Percentiles rank a stretch among this genome's conserved stretches.
Evolutionary conservation across 495 filamentous ascomycete genomes (phyloP).

Genomic region (Daldinia loculata): DNA sequence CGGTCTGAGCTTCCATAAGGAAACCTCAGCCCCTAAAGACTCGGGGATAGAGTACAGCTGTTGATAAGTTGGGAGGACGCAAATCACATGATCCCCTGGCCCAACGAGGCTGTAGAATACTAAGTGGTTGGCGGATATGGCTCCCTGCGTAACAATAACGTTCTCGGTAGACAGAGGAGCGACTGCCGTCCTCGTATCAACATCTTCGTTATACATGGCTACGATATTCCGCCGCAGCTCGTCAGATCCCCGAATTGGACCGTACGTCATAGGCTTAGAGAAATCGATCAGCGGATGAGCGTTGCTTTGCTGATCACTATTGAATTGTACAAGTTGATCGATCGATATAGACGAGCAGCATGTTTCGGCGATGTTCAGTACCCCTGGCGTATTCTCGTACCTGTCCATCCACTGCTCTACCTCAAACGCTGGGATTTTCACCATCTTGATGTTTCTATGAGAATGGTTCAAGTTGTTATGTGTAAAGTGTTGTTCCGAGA

Average conservation of each 20-base stretch:
- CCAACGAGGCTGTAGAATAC: conserved; percentile 77
- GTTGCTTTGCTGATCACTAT: conserved; percentile 56
- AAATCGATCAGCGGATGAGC: conserved; percentile 43
- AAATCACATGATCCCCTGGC: conserved; percentile 87
- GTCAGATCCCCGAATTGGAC: conserved; percentile 73
- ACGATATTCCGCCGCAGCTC: conserved; percentile 70
- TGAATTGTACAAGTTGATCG: conserved; percentile 70
- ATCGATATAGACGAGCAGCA: conserved; percentile 85
- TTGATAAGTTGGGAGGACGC: conserved; percentile 90
- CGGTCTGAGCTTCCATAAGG: conserved; percentile 76
- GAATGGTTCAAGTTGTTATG: neutral
- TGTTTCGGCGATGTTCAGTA: conserved; percentile 87
- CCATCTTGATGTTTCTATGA: conserved; percentile 59
- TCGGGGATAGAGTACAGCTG: conserved; percentile 82
- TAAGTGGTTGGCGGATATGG: conserved; percentile 85
- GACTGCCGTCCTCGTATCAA: conserved; percentile 49
- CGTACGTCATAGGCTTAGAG: conserved; percentile 71
- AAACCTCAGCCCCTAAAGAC: conserved; percentile 82
- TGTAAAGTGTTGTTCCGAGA: neutral
- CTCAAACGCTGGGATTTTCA: conserved; percentile 74
- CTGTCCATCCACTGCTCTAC: conserved; percentile 96
- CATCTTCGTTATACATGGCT: conserved; percentile 64
- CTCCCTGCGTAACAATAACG: conserved; percentile 80
- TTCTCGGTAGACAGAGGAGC: conserved; percentile 63
- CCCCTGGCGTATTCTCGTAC: conserved; percentile 73